phyloP scores from a whole-genome alignment of 805 yeast species.

The Hanseniaspora mollemarum region DNA sequence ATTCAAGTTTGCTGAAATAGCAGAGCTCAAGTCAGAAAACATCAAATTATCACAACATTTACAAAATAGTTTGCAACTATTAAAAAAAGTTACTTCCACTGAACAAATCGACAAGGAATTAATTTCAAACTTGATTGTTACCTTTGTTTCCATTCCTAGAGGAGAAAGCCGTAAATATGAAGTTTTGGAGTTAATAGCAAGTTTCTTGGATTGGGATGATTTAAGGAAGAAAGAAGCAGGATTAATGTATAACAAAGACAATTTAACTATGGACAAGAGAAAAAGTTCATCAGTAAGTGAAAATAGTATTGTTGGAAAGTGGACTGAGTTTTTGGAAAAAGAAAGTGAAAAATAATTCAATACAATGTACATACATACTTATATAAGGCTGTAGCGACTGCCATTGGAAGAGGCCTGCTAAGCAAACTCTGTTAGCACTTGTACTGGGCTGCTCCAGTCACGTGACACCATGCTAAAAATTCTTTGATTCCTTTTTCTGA shows the following conservation, averaged over 20 bases:
- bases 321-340: slow-evolving; percentile 72
- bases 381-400: no score
- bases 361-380: background rate
- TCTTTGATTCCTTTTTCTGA: no score
- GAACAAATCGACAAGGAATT: slow-evolving; percentile 79
- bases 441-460: no score
- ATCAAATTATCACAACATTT: slow-evolving; percentile 87
- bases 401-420: no score
- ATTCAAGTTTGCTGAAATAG: slow-evolving; percentile 40
- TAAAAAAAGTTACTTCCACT: slow-evolving; percentile 64
- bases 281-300: slow-evolving; percentile 25
- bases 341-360: slow-evolving; percentile 38
- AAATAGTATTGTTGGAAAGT: slow-evolving; percentile 50
- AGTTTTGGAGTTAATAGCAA: slow-evolving; percentile 72
- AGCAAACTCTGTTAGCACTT: no score
- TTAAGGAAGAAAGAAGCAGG: slow-evolving; percentile 69
- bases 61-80: slow-evolving; percentile 79
- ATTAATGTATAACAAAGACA: slow-evolving; percentile 32
- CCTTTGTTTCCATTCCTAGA: slow-evolving; percentile 76
- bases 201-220: slow-evolving; percentile 81
- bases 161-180: slow-evolving; percentile 93
- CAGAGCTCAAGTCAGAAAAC: slow-evolving; percentile 73
- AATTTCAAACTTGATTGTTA: slow-evolving; percentile 71
- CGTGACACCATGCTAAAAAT: no score
- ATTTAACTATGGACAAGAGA: slow-evolving; percentile 22